These are phyloP conservation scores for Kalmusia sp. DNA, from an alignment of 2,329 filamentous ascomycete genomes.

Conservation along the genomic window DNA sequence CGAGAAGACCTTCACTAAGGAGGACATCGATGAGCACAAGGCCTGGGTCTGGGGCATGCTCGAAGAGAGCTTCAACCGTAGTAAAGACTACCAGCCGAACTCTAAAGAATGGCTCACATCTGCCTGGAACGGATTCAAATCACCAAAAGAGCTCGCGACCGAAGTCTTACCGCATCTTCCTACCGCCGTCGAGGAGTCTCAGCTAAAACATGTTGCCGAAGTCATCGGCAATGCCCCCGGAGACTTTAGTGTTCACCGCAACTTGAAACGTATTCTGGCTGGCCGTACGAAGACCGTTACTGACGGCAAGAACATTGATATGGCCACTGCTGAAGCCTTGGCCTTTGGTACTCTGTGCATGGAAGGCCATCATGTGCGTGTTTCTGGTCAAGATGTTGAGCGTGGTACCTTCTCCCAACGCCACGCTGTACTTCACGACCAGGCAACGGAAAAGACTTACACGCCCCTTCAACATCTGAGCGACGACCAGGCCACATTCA, in stretches of 20 bases:
- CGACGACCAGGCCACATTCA: constrained; percentile 92
- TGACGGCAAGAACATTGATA: constrained; percentile 95
- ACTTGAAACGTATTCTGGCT: constrained; percentile 93
- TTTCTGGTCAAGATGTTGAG: constrained; percentile 98
- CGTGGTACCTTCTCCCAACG: constrained; percentile 99
- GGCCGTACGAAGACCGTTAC: constrained; percentile 90
- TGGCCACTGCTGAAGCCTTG: constrained; percentile 94
- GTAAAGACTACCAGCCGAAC: constrained; percentile 95
- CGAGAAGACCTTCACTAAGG: constrained; percentile 95
- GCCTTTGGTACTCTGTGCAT: constrained; percentile 90
- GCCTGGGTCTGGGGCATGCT: constrained; percentile 99
- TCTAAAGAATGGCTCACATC: constrained; percentile 99
- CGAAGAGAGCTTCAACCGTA: constrained; percentile 95
- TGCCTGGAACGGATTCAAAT: constrained; percentile 99
- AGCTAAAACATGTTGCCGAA: constrained; percentile 81
- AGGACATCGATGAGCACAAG: constrained; percentile 98
- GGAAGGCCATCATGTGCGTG: constrained; percentile 95
- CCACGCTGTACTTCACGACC: constrained; percentile 96
- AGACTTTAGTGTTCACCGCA: constrained; percentile 88
- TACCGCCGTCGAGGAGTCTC: constrained; percentile 77
- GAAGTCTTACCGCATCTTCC: constrained; percentile 92
- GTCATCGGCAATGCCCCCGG: constrained; percentile 81
- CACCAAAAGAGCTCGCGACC: constrained; percentile 93
- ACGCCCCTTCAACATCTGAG: constrained; percentile 89
- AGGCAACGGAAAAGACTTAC: constrained; percentile 91